phyloP scores from a whole-genome alignment of 768 basidiomycete species.

The Hygrophorus russula region DNA sequence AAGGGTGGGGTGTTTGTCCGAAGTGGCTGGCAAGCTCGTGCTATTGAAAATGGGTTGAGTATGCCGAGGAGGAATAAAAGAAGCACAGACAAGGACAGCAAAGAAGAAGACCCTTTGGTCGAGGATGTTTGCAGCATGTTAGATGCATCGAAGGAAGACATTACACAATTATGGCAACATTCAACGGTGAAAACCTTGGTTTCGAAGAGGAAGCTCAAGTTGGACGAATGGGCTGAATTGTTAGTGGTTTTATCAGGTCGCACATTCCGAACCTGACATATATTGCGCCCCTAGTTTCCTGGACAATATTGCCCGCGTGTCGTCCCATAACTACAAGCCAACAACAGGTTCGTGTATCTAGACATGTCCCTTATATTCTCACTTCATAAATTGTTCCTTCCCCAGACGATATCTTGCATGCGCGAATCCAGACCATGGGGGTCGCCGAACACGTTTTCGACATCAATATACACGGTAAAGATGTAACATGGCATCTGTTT shows the following conservation, averaged over 20 bases:
- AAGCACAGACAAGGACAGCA: conserved; percentile 20
- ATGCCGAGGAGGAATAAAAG: conserved; percentile 19
- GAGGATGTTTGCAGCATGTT: conserved; percentile 54
- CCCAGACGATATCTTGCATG: conserved; percentile 76
- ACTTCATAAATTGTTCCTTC: conserved; percentile 20
- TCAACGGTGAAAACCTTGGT: conserved; percentile 61
- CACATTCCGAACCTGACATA: conserved; percentile 10
- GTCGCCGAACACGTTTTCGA: conserved; percentile 79
- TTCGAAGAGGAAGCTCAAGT: conserved; percentile 53
- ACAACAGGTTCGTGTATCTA: conserved; percentile 47
- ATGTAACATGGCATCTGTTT: conserved; percentile 63
- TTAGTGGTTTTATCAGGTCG: conserved; percentile 26
- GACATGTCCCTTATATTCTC: conserved; percentile 1
- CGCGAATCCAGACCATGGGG: conserved; percentile 87
- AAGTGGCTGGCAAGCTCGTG: conserved; percentile 71
- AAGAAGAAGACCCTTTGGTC: conserved; percentile 41
- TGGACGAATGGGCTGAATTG: conserved; percentile 89
- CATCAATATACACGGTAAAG: conserved; percentile 68
- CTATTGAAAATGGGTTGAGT: conserved; percentile 37
- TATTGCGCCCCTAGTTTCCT: conserved; percentile 44
- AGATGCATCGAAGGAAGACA: conserved; percentile 46
- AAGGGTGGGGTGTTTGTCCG: conserved; percentile 69
- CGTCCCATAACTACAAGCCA: conserved; percentile 58
- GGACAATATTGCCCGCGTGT: conserved; percentile 60
- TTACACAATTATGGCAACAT: conserved; percentile 63